phyloP scores from a whole-genome alignment of 1,284 basidiomycete genomes.

The Volvariella surrecta region DNA sequence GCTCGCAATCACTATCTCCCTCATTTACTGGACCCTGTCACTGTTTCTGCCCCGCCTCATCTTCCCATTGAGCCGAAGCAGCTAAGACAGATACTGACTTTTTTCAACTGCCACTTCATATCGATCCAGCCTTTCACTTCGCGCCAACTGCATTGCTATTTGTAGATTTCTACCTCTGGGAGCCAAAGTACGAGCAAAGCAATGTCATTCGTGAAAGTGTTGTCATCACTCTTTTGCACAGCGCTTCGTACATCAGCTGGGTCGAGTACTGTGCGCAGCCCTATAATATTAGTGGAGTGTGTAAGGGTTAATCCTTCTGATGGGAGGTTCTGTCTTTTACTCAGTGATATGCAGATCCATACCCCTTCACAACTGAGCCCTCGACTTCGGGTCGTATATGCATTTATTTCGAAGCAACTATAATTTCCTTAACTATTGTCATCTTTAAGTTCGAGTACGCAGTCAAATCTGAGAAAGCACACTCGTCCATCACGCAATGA shows the following conservation, averaged over 20 bases:
- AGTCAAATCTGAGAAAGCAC: no score
- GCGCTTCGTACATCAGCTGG: constrained; percentile 53
- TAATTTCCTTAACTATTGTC: constrained; percentile 43
- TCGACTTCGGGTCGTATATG: constrained; percentile 40
- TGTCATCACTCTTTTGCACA: constrained; percentile 30
- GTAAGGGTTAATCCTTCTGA: constrained; percentile 31
- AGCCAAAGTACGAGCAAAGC: constrained; percentile 46
- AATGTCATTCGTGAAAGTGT: constrained; percentile 39
- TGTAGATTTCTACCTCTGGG: constrained; percentile 64
- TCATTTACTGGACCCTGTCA: constrained; percentile 67
- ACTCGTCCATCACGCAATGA: no score
- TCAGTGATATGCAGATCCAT: constrained; percentile 47
- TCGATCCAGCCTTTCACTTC: constrained; percentile 65
- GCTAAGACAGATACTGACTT: constrained; percentile 25
- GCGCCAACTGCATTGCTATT: constrained; percentile 52
- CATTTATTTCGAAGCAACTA: constrained; percentile 50
- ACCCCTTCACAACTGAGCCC: constrained; percentile 70
- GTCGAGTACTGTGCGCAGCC: constrained; percentile 59
- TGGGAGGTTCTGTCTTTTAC: not conserved
- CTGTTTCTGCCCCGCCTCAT: constrained; percentile 46
- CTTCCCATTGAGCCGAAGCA: constrained; percentile 29
- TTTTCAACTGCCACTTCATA: constrained; percentile 46
- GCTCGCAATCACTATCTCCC: constrained; percentile 60
- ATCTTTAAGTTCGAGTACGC: no score
- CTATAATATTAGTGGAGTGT: constrained; percentile 59